Percentiles rank a stretch among this genome's conserved stretches.
phyloP scores from a whole-genome alignment of 257 asterid genomes.

The Solanum chiquidenum region DNA sequence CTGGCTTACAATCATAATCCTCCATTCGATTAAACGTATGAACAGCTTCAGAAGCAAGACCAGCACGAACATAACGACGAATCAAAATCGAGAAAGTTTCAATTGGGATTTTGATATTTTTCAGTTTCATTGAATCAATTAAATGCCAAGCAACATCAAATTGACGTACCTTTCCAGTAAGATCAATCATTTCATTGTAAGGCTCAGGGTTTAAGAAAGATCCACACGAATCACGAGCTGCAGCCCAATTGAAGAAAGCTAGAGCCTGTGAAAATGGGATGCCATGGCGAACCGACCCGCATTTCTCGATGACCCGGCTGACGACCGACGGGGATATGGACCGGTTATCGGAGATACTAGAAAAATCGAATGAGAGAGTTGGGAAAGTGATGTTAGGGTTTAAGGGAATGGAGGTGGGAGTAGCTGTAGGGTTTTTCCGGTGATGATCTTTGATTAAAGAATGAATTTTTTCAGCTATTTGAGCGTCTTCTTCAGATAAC shows the following conservation, averaged over 20 bases:
- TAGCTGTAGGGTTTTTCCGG: conserved; percentile 49
- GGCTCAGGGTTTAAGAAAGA: conserved; percentile 8
- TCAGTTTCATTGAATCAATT: conserved; percentile 47
- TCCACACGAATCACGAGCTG: not conserved
- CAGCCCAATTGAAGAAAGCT: conserved; percentile 86
- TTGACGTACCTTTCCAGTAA: conserved; percentile 69
- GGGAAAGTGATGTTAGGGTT: conserved; percentile 46
- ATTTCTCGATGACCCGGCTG: conserved; percentile 47
- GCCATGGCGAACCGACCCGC: conserved; percentile 75
- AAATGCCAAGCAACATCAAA: conserved; percentile 77
- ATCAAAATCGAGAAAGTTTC: conserved; percentile 61
- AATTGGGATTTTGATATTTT: conserved; percentile 24
- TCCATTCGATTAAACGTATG: conserved; percentile 75
- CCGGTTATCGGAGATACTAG: conserved; percentile 18
- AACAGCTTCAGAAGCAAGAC: conserved; percentile 68
- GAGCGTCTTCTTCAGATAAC: conserved; percentile 33
- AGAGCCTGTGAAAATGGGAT: conserved; percentile 69
- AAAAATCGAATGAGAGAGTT: conserved; percentile 49
- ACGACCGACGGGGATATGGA: conserved; percentile 33
- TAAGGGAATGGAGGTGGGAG: conserved; percentile 4
- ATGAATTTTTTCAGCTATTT: conserved; percentile 38
- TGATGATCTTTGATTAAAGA: conserved; percentile 58
- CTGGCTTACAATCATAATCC: conserved; percentile 68
- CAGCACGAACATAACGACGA: conserved; percentile 74
- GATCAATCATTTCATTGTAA: conserved; percentile 61